Percentiles rank a stretch among this genome's conserved stretches.
Evolutionary conservation across 2,329 filamentous ascomycete genomes (phyloP).

Genomic region (Cercospora zeina): DNA sequence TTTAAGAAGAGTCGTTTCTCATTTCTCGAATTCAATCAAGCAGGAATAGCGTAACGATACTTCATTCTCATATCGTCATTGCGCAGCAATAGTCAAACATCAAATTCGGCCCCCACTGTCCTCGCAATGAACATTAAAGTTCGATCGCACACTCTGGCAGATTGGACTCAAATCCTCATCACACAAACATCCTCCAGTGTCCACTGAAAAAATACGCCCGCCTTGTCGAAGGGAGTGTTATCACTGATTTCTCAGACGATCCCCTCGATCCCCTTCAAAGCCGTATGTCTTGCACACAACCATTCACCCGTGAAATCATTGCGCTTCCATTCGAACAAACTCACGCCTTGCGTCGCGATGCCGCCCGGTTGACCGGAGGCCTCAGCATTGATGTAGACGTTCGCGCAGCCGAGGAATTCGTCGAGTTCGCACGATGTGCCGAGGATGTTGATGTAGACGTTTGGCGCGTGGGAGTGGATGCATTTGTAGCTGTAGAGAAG

Average conservation of each 20-base stretch:
- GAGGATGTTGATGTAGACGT: slow-evolving; percentile 15
- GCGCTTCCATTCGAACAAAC: slow-evolving; percentile 18
- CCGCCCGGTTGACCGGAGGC: slow-evolving; percentile 16
- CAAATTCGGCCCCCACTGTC: not conserved
- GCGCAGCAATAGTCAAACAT: not conserved
- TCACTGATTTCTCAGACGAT: slow-evolving; percentile 12
- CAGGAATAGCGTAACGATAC: not conserved
- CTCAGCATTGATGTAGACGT: slow-evolving; percentile 19
- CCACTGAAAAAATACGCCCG: not conserved
- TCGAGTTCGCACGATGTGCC: slow-evolving; percentile 15
- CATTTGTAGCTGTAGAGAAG: slow-evolving; percentile 7
- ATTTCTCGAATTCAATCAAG: not conserved
- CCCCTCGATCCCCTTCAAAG: slow-evolving; percentile 20
- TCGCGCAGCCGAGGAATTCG: slow-evolving; percentile 16
- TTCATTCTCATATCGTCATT: not conserved
- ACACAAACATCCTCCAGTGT: too few species aligned
- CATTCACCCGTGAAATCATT: slow-evolving; percentile 4
- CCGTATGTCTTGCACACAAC: slow-evolving; percentile 22
- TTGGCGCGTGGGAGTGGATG: slow-evolving; percentile 14
- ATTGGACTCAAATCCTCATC: not conserved
- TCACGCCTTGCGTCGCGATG: slow-evolving; percentile 21
- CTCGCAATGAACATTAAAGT: not conserved
- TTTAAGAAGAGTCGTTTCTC: too few species aligned
- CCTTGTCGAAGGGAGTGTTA: not conserved
- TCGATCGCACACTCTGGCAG: not conserved